Base-by-base conservation (phyloP, 768 basidiomycete species). In the Cytidiella melzeri region DNA sequence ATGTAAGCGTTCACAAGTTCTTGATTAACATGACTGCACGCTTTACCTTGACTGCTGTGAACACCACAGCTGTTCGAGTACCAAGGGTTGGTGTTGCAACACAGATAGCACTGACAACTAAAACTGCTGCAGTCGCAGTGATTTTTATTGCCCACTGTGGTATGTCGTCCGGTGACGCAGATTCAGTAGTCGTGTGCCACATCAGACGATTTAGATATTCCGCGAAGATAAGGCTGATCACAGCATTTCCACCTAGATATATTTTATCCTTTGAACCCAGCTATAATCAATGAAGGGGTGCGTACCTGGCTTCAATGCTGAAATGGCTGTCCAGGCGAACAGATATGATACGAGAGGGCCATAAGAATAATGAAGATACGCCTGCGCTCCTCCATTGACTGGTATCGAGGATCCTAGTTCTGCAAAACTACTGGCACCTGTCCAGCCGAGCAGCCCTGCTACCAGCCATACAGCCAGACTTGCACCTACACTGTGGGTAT, bases 311-410 rank as follows among this genome's bases (percentile, higher is more conserved):
- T 84, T 92, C 15, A 95, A 69, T 13, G 88, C 87, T 36, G 87
- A 84, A 47, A 94, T 94, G 3, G 91, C 86, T 12, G 92, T 93
- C 92, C 93, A 99, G 13, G 92, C 84, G 68, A 91, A 99, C 9
- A 96, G 75, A 64, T 92, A 99, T 6, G 93, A 91, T 34, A 85
- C 70, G 15, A 91, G 73, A 21, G 90, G 89, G 1, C 87, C 90
- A 61, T 90, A 96, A 34, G 92, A 80, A 61, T 94, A 94, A 20
- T 83, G 81, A 20, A 96, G 79, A 64, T 96, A 96, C 13, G 92
- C 83, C 54, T 86, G 83, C 36, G 77, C 73, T 18, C 77, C 77
- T 4, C 77, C 78, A 52, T 75, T 73, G 48, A 89, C 67, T 13
- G 92, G 92, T 62, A 95, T 90, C 34, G 87, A 87, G 38, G 84